Conservation (phyloP, 768 basidiomycete genomes). For the Gloeostereum incarnatum region DNA sequence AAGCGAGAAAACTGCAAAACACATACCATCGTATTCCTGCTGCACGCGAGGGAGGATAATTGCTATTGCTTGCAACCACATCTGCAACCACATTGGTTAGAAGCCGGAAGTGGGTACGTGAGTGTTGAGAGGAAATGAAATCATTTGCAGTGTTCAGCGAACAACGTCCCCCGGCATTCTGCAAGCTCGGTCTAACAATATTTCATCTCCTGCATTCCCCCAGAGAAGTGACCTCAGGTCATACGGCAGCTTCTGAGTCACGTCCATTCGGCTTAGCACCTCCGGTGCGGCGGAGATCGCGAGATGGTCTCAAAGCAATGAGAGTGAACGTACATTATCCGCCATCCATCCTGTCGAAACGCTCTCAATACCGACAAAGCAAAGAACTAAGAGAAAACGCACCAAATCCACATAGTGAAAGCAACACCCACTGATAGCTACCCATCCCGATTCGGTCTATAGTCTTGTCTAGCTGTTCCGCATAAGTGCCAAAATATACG, state of each 20-base stretch:
- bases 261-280: no score
- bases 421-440: slow-evolving; percentile 74
- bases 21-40: slow-evolving; percentile 69
- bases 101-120: not conserved
- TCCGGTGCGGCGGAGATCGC: no score
- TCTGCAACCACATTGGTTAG: slow-evolving; percentile 38
- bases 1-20: not conserved
- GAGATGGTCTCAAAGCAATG: no score
- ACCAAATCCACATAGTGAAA: slow-evolving; percentile 88
- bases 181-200: no score
- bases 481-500: not conserved
- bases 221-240: no score
- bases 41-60: slow-evolving; percentile 97
- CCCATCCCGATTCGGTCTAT: slow-evolving; percentile 93
- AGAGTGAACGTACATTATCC: slow-evolving; percentile 61
- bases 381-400: slow-evolving; percentile 1
- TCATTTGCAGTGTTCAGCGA: no score
- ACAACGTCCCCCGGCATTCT: no score
- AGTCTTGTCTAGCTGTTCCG: slow-evolving; percentile 57
- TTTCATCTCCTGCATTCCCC: no score
- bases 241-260: no score
- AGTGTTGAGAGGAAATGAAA: not conserved
- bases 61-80: slow-evolving; percentile 90
- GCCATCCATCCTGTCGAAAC: slow-evolving; percentile 73
- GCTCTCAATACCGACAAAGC: slow-evolving; percentile 1